These are phyloP conservation scores for Mimosa pudica DNA, from an alignment of 306 rosid species.

Conservation along the genomic window DNA sequence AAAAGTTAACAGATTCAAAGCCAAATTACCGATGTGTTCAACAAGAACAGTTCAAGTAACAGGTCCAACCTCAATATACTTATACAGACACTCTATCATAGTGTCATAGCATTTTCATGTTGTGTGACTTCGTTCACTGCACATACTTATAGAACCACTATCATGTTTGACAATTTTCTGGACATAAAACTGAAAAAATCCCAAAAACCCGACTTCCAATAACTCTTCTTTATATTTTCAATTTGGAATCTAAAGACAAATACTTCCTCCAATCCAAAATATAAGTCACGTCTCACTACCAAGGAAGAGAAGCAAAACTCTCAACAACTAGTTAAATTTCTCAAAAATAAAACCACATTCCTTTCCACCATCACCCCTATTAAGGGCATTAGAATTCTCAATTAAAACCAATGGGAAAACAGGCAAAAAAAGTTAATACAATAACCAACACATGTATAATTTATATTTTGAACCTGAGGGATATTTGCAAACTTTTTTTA, in stretches of 20 bases:
- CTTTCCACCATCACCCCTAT: background rate
- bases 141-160: background rate
- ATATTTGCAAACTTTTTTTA: background rate
- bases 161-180: background rate
- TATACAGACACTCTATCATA: background rate
- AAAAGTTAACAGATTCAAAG: background rate
- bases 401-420: background rate
- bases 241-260: background rate
- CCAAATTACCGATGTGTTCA: background rate
- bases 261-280: background rate
- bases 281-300: background rate
- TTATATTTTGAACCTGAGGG: background rate
- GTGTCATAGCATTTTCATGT: background rate
- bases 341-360: background rate
- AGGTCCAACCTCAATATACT: background rate
- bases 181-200: background rate
- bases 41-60: background rate
- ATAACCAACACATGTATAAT: background rate
- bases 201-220: background rate
- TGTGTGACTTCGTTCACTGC: background rate
- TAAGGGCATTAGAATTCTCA: background rate
- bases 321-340: background rate
- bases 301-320: background rate
- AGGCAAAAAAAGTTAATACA: background rate
- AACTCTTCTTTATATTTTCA: background rate